Evolutionary conservation across 2,329 filamentous ascomycete genomes (phyloP), one percentile per base, ranked within the genome.

Genomic region (Capronia coronata): DNA sequence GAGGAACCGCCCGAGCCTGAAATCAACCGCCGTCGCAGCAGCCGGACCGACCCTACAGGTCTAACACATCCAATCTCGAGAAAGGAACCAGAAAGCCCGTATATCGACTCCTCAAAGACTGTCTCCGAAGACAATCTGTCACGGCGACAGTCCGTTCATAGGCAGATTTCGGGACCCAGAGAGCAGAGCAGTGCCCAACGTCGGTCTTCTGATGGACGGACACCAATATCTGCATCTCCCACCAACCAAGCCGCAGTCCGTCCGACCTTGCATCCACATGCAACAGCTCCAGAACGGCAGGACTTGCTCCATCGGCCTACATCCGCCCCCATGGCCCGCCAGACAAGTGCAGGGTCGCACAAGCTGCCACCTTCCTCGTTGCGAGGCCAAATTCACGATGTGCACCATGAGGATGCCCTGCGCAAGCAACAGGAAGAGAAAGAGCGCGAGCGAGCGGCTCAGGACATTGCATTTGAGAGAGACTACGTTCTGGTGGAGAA

Each of bases 401-500:
- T 66, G 45, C 60, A 60, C 8, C 71, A 56, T 34, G 53, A 56
- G 39, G 38, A 55, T 60, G 14, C 67, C 68, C 39, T 46, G 14
- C 56, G 56, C 35, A 62, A 63, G 21, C 64, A 63, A 32, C 65
- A 65, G 7, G 54, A 67, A 52, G 65, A 69, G 27, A 71, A 73
- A 43, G 76, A 76, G 43, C 74, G 75, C 34, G 82, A 85, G 57
- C 75, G 77, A 39, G 85, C 84, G 2, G 88, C 87, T 2, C 87
- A 94, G 61, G 91, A 97, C 57, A 82, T 94, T 42, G 86, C 86
- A 1, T 86, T 94, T 60, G 90, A 95, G 64, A 82, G 91, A 57
- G 93, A 97, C 58, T 98, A 97, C 62, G 91, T 98, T 16, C 76
- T 97, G 21, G 87, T 98, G 10, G 93, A 98, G 71, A 95, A 96